These are phyloP conservation scores for Rhodotorula sp. DNA, from an alignment of 1,284 basidiomycete genomes.

Conservation along the genomic window DNA sequence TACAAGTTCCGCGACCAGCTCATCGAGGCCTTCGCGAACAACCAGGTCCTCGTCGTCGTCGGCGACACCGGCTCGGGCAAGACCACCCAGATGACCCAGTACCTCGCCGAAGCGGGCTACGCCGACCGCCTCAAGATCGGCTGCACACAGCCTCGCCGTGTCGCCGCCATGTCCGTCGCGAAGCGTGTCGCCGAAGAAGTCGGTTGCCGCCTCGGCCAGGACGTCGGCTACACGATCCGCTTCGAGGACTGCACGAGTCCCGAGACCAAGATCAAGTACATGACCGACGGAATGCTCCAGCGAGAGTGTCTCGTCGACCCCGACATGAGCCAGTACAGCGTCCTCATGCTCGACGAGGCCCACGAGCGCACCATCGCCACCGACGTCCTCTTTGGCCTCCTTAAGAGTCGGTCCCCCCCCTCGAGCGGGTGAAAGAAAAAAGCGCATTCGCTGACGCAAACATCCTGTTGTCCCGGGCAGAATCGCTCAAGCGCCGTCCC, in stretches of 20 bases:
- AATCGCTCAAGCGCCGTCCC: constrained; percentile 87
- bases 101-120: constrained; percentile 82
- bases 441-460: not conserved
- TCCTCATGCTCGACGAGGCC: constrained; percentile 98
- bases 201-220: constrained; percentile 90
- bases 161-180: constrained; percentile 98
- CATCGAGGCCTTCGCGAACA: constrained; percentile 85
- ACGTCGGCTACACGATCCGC: constrained; percentile 97
- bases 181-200: constrained; percentile 98
- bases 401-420: constrained; percentile 80
- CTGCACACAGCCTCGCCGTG: constrained; percentile 96
- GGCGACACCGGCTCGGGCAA: constrained; percentile 93
- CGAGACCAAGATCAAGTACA: constrained; percentile 98
- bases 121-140: constrained; percentile 86
- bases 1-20: constrained; percentile 92
- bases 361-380: constrained; percentile 98
- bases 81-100: constrained; percentile 92
- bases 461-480: constrained; percentile 55
- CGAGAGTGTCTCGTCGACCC: constrained; percentile 96
- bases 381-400: constrained; percentile 91
- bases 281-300: constrained; percentile 99
- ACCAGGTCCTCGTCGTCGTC: constrained; percentile 90
- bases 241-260: constrained; percentile 98
- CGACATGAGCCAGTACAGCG: constrained; percentile 84
- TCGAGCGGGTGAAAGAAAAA: too few relatives aligned